Evolutionary conservation across 2,329 filamentous ascomycete genomes (phyloP).

Genomic region (Neofusicoccum ribis): DNA sequence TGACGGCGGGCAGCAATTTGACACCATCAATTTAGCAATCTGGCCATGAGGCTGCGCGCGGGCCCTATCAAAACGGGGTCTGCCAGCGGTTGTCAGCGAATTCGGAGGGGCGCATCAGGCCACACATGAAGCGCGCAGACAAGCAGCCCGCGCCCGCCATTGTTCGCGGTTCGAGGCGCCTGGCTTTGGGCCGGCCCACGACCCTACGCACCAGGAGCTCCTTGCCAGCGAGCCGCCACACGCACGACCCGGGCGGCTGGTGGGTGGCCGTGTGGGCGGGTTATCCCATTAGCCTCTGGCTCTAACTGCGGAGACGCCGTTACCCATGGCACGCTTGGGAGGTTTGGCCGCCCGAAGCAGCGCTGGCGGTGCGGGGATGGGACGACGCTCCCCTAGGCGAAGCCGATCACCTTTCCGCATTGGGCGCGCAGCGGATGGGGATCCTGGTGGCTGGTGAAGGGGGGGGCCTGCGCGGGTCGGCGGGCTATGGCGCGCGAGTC

Average conservation of each 20-base stretch:
- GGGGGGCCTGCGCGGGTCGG: no score
- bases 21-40: constrained; percentile 13
- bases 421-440: constrained; percentile 3
- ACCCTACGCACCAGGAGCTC: not conserved
- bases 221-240: constrained; percentile 5
- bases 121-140: not conserved
- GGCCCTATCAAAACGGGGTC: not conserved
- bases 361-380: constrained; percentile 10
- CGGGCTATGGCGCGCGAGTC: not conserved
- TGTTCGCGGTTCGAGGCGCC: not conserved
- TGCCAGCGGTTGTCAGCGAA: not conserved
- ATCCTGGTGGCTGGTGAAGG: constrained; percentile 9
- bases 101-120: constrained; percentile 3
- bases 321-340: constrained; percentile 8
- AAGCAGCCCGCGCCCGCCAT: not conserved
- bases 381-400: constrained; percentile 2
- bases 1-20: not conserved
- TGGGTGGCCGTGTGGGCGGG: constrained; percentile 4
- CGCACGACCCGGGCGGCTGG: constrained; percentile 4
- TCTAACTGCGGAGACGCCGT: constrained; percentile 15
- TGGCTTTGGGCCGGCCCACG: not conserved
- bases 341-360: constrained; percentile 7
- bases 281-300: constrained; percentile 3
- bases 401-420: constrained; percentile 15
- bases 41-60: not conserved